Base-by-base conservation (phyloP, 805 yeast genomes). In the Candida schatavii region DNA sequence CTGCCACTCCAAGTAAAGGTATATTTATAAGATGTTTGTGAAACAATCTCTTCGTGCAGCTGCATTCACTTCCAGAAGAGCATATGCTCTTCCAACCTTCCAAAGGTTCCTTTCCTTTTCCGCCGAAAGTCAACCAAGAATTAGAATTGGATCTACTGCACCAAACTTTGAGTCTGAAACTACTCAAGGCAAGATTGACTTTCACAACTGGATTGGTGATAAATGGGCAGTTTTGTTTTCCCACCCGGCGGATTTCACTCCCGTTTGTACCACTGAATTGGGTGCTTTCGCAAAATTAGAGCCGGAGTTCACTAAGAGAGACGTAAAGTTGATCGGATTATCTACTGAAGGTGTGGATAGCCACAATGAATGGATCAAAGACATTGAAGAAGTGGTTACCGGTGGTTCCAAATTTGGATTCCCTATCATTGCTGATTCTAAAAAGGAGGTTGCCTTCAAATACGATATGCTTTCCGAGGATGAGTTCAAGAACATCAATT, bases 181-280 rank as follows among this genome's bases (percentile, higher is more conserved):
- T 43, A 86, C 96, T 45, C 74, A 74, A 49, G 97, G 97, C 44
- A 78, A 79, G 49, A 80, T 89, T 59, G 80, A 86, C 51, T 89
- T 89, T 81, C 95, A 89, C 71, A 83, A 90, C 47, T 89, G 74
- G 74, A 74, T 88, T 54, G 91, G 91, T 37, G 80, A 85, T 68
- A 77, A 83, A 36, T 89, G 97, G 97, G 81, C 83, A 37, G 82
- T 89, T 39, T 74, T 89, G 58, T 89, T 89, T 71, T 86, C 95
- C 20, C 97, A 89, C 67, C 97, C 97, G 48, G 96, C 89, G 42
- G 97, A 89, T 66, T 90, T 88, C 76, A 89, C 97, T 15, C 97
- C 97, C 37, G 96, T 89, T 42, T 89, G 97, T 69, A 90, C 97
- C 58, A 89, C 97, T 43, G 97, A 89, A 73, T 77, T 89, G 60